Base-by-base conservation (phyloP, 176 grass and related monocot genomes). In the Metroxylon sagu region DNA sequence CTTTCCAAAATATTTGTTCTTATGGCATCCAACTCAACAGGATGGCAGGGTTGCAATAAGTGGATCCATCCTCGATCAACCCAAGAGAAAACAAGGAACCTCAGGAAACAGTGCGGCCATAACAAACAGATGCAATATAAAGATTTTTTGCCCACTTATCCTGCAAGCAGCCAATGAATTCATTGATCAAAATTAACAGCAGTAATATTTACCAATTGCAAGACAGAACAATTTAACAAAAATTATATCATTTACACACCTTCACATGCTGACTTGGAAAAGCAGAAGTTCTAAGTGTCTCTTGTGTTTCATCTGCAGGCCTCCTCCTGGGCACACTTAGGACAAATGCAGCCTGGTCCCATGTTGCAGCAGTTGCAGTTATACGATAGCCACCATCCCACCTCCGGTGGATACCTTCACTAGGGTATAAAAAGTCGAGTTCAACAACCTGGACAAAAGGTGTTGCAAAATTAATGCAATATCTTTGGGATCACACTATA, bases 211-310 rank as follows among this genome's bases (percentile, higher is more conserved):
- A 8, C 23, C 23, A 25, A 23, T 29, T 16, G 30, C 15, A 10
- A 18, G 25, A 27, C 4, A 14, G 26, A 15, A 0, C 6, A 12
- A 48, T 62, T 25, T 35, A 35, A 53, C 19, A 8, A 59, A 52
- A 52, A 28, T 5, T 54, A 74, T 26, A 64, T 18, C 23, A 64
- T 66, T 27, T 6, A 59, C 54, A 26, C 16, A 99, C 94, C 88
- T 99, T 99, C 53, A 93, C 88, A 79, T 93, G 94, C 60, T 82
- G 77, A 73, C 84, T 93, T 70, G 94, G 94, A 70, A 99, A 99
- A 76, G 82, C 74, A 74, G 79, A 84, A 71, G 94, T 99, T 59
- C 94, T 87, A 56, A 99, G 82, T 6, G 94, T 99, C 61, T 93
- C 88, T 65, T 99, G 94, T 18, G 85, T 89, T 72, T 93, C 94